Percentiles rank a stretch among this genome's conserved stretches.
Evolutionary conservation across 2,329 filamentous ascomycete species (phyloP).

Genomic region (Diaporthe capsici): DNA sequence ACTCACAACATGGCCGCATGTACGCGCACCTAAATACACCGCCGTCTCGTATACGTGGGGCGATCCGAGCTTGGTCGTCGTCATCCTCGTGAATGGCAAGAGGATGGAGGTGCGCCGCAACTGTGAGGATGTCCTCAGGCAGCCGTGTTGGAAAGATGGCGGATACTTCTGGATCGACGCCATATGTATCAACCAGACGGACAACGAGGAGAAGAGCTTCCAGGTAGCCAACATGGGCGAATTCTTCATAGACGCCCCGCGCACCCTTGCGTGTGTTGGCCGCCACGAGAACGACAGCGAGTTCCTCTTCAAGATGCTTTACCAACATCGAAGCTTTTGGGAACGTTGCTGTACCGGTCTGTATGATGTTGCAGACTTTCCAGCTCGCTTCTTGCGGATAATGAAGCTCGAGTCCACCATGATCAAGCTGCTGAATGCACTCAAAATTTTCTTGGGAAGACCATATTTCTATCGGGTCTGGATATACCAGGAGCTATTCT

Average conservation of each 20-base stretch:
- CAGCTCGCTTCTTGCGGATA: too few relatives aligned
- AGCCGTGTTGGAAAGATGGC: too few relatives aligned
- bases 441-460: too few relatives aligned
- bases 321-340: too few relatives aligned
- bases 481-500: too few relatives aligned
- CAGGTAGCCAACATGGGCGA: constrained; percentile 31
- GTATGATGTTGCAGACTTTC: too few relatives aligned
- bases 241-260: background rate
- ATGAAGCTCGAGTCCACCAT: too few relatives aligned
- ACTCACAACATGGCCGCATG: background rate
- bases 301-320: background rate
- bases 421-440: too few relatives aligned
- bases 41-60: constrained; percentile 35
- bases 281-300: background rate
- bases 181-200: constrained; percentile 30
- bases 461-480: too few relatives aligned
- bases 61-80: rapidly evolving
- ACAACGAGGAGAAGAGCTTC: constrained; percentile 7
- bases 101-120: constrained; percentile 19
- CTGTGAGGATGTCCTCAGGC: constrained; percentile 22
- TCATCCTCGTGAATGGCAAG: constrained; percentile 13
- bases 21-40: background rate
- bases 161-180: constrained; percentile 26
- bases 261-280: constrained; percentile 20
- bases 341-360: too few relatives aligned